phyloP scores from a whole-genome alignment of 441 rosid genomes.

The Arabidopsis hybrid region DNA sequence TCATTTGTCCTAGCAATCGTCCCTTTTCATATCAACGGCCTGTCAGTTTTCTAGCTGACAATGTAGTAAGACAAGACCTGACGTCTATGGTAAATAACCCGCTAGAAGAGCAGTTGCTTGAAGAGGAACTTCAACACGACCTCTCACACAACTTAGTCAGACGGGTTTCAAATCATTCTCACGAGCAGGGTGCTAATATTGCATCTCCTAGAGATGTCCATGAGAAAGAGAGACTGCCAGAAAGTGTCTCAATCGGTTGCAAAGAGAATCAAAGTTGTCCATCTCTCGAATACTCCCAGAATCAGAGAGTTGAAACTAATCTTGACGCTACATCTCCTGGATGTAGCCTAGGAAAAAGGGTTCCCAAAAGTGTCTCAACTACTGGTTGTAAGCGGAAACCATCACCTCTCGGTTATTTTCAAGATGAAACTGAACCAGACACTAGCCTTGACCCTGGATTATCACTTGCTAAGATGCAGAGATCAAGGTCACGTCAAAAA shows the following conservation, averaged over 20 bases:
- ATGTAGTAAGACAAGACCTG: conserved; percentile 46
- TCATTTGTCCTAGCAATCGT: conserved; percentile 49
- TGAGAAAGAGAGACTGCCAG: conserved; percentile 48
- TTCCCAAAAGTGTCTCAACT: conserved; percentile 40
- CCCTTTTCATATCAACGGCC: conserved; percentile 48
- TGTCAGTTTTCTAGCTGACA: conserved; percentile 43
- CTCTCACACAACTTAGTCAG: conserved; percentile 45
- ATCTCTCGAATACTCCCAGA: conserved; percentile 18
- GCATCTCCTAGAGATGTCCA: conserved; percentile 60
- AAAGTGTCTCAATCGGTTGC: conserved; percentile 33
- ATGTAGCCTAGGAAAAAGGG: conserved; percentile 33
- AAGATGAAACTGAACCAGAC: conserved; percentile 41
- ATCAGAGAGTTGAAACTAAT: conserved; percentile 29
- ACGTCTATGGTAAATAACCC: conserved; percentile 39
- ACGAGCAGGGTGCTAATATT: conserved; percentile 51
- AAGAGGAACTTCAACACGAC: conserved; percentile 46
- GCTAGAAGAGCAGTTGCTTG: conserved; percentile 44
- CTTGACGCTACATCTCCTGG: conserved; percentile 36
- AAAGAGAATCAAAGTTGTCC: conserved; percentile 28
- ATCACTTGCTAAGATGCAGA: conserved; percentile 77
- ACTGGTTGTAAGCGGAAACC: conserved; percentile 38
- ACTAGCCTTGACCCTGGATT: conserved; percentile 49
- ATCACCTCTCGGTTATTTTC: conserved; percentile 36
- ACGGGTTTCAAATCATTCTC: conserved; percentile 39
- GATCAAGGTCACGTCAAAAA: conserved; percentile 89